phyloP scores from a whole-genome alignment of 2,329 filamentous ascomycete genomes.

The Aureobasidium sp. region DNA sequence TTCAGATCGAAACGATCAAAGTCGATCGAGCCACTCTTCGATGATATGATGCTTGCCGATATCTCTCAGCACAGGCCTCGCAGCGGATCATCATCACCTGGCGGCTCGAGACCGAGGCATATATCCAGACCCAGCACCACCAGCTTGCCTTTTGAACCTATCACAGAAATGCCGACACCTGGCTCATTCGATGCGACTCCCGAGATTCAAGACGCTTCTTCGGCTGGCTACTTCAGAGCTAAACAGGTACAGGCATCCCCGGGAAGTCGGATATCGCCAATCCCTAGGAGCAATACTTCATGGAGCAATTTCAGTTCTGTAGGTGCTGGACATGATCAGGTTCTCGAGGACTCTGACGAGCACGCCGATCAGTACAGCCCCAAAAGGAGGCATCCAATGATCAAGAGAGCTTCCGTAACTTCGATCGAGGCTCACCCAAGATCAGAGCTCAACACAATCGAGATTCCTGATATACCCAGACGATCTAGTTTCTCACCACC shows the following conservation, averaged over 20 bases:
- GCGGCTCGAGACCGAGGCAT: not conserved
- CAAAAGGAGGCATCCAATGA: not conserved
- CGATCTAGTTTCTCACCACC: not conserved
- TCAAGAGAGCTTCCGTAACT: constrained; percentile 11
- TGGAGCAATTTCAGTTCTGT: not conserved
- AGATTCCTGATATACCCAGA: not conserved
- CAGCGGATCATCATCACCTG: not conserved
- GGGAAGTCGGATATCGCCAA: not conserved
- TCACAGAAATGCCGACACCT: constrained; percentile 9
- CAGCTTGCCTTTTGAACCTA: constrained; percentile 5
- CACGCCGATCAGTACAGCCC: not conserved
- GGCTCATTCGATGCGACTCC: constrained; percentile 18
- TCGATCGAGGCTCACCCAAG: constrained; percentile 6
- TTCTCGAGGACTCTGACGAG: not conserved
- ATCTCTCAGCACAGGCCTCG: not conserved
- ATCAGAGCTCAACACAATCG: constrained; percentile 11
- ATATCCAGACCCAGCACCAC: not conserved
- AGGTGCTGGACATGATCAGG: not conserved
- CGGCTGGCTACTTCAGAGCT: constrained; percentile 18
- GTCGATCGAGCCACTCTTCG: not conserved
- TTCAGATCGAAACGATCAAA: not conserved
- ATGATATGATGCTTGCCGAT: not conserved
- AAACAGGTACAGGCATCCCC: constrained; percentile 14
- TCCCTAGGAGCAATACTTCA: not conserved
- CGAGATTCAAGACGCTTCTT: constrained; percentile 19